Evolutionary conservation across 2,329 filamentous ascomycete genomes (phyloP).

Genomic region (Mycogone perniciosa): DNA sequence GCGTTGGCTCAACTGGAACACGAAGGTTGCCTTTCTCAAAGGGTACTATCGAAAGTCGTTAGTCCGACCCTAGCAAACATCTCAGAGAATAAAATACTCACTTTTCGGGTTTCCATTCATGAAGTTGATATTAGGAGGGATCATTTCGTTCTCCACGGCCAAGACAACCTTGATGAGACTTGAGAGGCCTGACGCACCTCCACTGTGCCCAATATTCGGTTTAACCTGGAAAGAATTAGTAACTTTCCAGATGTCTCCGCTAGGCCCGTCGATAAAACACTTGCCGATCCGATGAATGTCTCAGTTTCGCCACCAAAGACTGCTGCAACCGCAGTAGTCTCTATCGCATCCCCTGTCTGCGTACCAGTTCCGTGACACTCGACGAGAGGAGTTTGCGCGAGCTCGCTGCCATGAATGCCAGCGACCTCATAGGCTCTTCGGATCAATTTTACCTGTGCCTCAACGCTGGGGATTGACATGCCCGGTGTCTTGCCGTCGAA

Average conservation of each 20-base stretch:
- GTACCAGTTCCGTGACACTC: constrained; percentile 44
- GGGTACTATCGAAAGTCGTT: no score
- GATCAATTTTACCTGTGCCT: constrained; percentile 5
- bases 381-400: constrained; percentile 22
- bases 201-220: constrained; percentile 39
- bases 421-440: neutral
- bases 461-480: constrained; percentile 32
- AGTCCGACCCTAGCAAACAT: no score
- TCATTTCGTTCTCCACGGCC: constrained; percentile 32
- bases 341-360: constrained; percentile 35
- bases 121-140: constrained; percentile 36
- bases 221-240: no score
- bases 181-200: constrained; percentile 37
- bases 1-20: no score
- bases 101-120: constrained; percentile 30
- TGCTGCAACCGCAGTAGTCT: constrained; percentile 28
- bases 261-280: no score
- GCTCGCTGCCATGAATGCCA: constrained; percentile 16
- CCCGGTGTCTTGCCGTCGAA: constrained; percentile 35
- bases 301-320: no score
- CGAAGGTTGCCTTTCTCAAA: no score
- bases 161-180: constrained; percentile 38
- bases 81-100: constrained; percentile 18
- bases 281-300: no score
- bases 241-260: no score